Conservation (phyloP, 2,329 filamentous ascomycete genomes). For the Colletotrichum filicis region DNA sequence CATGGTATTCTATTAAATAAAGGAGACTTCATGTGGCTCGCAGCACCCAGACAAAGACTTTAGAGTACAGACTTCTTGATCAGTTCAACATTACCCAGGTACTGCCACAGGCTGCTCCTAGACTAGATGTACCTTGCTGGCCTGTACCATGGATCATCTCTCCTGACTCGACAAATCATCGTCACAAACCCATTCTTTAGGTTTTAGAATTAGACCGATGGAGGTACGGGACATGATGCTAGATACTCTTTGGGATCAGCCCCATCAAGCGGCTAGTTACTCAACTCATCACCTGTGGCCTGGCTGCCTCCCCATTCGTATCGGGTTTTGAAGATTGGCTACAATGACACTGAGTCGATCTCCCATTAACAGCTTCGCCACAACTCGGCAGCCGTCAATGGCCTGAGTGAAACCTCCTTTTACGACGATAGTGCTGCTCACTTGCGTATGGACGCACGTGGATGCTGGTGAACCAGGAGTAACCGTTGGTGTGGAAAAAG, state of each 20-base stretch:
- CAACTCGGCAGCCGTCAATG: not conserved
- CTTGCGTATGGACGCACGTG: not conserved
- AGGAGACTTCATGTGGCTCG: not conserved
- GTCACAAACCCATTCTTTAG: not conserved
- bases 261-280: not conserved
- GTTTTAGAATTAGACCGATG: not conserved
- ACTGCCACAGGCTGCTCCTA: not conserved
- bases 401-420: not conserved
- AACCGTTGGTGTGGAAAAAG: not conserved
- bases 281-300: not conserved
- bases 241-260: not conserved
- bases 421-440: not conserved
- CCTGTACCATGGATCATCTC: not conserved
- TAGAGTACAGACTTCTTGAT: not conserved
- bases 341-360: not conserved
- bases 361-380: not conserved
- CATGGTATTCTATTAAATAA: too few species aligned
- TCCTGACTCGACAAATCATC: not conserved
- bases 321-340: not conserved
- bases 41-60: not conserved
- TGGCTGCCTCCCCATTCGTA: not conserved
- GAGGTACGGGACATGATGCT: not conserved
- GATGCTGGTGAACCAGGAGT: not conserved
- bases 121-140: not conserved
- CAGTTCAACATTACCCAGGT: not conserved